A percentile compares a stretch with the other conserved stretches of the same genome.
phyloP scores from a whole-genome alignment of 176 grass and related monocot genomes.

The Hordeum marinum region DNA sequence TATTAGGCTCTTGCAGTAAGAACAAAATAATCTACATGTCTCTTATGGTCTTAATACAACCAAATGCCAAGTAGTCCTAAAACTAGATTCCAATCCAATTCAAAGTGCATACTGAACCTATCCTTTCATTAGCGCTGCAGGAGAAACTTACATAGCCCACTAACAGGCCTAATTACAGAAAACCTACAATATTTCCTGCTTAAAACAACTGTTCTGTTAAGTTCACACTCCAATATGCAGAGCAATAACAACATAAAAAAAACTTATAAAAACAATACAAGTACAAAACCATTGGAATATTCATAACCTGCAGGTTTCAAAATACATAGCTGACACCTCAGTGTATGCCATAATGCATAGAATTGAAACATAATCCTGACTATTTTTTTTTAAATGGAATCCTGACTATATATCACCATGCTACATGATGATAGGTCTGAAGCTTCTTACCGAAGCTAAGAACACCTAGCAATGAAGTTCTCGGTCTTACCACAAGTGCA shows the following conservation, averaged over 20 bases:
- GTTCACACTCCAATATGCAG: background rate
- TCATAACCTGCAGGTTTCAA: no score
- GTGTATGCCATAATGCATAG: no score
- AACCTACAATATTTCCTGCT: background rate
- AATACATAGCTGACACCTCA: no score
- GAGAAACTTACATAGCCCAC: background rate
- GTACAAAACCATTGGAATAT: no score
- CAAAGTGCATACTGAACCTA: background rate
- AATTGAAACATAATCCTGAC: no score
- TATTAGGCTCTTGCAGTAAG: no score
- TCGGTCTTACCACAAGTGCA: constrained; percentile 85
- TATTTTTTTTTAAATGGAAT: no score
- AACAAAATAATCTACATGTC: background rate
- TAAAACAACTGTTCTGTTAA: background rate
- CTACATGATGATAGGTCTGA: background rate
- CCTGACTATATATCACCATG: background rate
- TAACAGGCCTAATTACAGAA: background rate
- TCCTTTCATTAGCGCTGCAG: no score
- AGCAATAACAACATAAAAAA: background rate
- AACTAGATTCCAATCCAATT: background rate
- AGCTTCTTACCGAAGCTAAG: constrained; percentile 61
- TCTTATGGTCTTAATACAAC: background rate
- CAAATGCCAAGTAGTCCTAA: background rate
- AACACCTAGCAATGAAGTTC: constrained; percentile 84
- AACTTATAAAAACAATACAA: no score